These are phyloP conservation scores for Paraphoma sp. DNA, from an alignment of 2,329 filamentous ascomycete genomes.

Conservation along the genomic window DNA sequence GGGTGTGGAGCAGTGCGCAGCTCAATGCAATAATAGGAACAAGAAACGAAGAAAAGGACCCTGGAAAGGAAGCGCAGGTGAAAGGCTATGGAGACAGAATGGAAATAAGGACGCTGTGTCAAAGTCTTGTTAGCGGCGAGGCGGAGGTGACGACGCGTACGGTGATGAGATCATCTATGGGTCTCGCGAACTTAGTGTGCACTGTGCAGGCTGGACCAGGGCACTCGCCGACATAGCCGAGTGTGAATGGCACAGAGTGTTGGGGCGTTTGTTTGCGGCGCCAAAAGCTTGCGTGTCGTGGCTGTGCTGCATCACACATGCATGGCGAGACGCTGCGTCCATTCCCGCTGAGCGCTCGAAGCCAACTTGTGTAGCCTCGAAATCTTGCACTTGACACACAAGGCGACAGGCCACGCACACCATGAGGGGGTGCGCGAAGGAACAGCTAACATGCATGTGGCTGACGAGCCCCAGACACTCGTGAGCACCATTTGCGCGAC, in stretches of 20 bases:
- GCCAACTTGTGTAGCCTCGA: neutral
- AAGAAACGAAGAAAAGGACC: neutral
- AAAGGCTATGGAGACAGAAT: neutral
- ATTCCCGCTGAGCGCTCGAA: neutral
- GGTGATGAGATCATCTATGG: neutral
- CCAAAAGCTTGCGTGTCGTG: neutral
- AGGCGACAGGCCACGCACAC: neutral
- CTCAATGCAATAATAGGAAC: neutral
- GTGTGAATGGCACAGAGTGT: neutral
- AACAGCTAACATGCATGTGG: neutral
- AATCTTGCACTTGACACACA: neutral
- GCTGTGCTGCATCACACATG: neutral
- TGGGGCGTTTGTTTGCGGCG: neutral
- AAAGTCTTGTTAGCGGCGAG: neutral
- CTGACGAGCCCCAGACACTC: neutral
- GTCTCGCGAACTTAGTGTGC: neutral
- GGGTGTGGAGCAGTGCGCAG: neutral
- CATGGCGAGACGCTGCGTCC: neutral
- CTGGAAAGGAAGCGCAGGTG: neutral
- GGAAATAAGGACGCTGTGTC: neutral
- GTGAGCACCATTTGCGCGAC: neutral
- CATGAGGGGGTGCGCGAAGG: neutral
- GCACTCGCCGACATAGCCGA: neutral
- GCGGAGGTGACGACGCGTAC: conserved; percentile 1
- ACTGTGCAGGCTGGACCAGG: neutral